Base-by-base conservation (phyloP, 2,329 filamentous ascomycete genomes). In the Phialophora expanda region DNA sequence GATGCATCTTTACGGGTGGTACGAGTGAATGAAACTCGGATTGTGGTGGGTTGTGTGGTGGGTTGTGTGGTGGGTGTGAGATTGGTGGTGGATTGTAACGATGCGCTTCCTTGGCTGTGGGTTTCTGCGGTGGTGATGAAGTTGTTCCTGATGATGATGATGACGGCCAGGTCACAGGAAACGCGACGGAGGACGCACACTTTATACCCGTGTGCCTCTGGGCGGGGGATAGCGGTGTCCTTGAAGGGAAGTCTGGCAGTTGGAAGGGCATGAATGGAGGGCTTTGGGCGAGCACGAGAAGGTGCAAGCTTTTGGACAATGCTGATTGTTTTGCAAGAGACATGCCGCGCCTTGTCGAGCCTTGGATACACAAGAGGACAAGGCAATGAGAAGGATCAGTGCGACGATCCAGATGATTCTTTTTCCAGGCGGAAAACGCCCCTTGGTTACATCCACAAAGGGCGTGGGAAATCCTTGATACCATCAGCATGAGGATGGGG, bases 1-100 rank as follows among this genome's bases (percentile, higher is more conserved):
- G 2, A 11, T 55, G 51, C 51, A 55, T 55, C 14, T 55, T 55
- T 1, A 55, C 51, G 22, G 46, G 46, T 9, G 46, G 46, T 20
- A n/a, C 26, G 46, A 26, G 2, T 12, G 46, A 51, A 22, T 8
- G 8, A 51, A 51, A 22, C 46, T 51, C 46, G 20, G 20, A 12
- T 11, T 59, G 7, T 41, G 34, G n/a, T n/a, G n/a, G n/a, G n/a
- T n/a, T n/a, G n/a, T n/a, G n/a, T n/a, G n/a, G n/a, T n/a, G n/a
- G n/a, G n/a, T n/a, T n/a, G n/a, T n/a, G n/a, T n/a, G n/a, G n/a
- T n/a, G n/a, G n/a, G n/a, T n/a, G n/a, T n/a, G 12, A n/a, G 6
- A 6, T 41, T n/a, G 14, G 14, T 41, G 14, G 14, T 41, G 17
- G 11, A 3, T 41, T 17, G 14, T n/a, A 17, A 41, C n/a, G 17